Evolutionary conservation across 2,329 filamentous ascomycete genomes (phyloP).

Genomic region (Hypocreales sp.): DNA sequence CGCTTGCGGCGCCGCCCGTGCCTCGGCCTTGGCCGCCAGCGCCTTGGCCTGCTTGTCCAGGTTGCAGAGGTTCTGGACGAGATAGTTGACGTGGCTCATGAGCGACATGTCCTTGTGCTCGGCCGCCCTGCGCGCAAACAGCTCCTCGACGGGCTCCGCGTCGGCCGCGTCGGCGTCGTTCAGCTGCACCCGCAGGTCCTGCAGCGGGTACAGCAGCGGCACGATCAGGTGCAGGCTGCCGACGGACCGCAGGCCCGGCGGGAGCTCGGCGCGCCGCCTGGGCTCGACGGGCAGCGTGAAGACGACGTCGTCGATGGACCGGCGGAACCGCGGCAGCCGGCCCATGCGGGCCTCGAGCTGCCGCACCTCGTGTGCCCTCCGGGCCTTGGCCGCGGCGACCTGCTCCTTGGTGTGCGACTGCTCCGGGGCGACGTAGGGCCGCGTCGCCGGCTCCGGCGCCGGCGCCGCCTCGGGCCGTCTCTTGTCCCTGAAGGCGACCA

Average conservation of each 20-base stretch:
- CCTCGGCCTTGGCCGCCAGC: constrained; percentile 6
- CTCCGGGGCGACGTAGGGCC: constrained; percentile 21
- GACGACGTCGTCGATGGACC: constrained; percentile 51
- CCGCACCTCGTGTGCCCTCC: constrained; percentile 48
- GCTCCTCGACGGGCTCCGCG: constrained; percentile 45
- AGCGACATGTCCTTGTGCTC: constrained; percentile 46
- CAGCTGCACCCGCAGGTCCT: constrained; percentile 49
- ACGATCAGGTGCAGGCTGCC: constrained; percentile 53
- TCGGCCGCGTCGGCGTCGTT: constrained; percentile 45
- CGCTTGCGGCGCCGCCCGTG: constrained; percentile 1
- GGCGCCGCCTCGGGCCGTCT: constrained; percentile 23
- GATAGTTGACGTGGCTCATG: constrained; percentile 60
- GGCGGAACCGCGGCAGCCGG: constrained; percentile 48
- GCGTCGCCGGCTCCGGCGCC: constrained; percentile 5
- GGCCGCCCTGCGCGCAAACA: constrained; percentile 44
- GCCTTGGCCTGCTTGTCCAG: constrained; percentile 40
- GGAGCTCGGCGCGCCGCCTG: constrained; percentile 42
- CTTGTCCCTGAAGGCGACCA: constrained; percentile 45
- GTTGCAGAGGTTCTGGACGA: constrained; percentile 53
- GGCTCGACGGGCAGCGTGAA: constrained; percentile 60
- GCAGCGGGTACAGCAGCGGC: constrained; percentile 56
- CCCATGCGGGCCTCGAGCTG: constrained; percentile 66
- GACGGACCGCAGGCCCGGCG: constrained; percentile 41
- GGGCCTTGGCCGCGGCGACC: constrained; percentile 44
- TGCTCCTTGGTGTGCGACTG: constrained; percentile 42